Percentiles rank a stretch among this genome's conserved stretches.
phyloP scores from a whole-genome alignment of 1,284 basidiomycete genomes.

The Puccinia brachypodii region DNA sequence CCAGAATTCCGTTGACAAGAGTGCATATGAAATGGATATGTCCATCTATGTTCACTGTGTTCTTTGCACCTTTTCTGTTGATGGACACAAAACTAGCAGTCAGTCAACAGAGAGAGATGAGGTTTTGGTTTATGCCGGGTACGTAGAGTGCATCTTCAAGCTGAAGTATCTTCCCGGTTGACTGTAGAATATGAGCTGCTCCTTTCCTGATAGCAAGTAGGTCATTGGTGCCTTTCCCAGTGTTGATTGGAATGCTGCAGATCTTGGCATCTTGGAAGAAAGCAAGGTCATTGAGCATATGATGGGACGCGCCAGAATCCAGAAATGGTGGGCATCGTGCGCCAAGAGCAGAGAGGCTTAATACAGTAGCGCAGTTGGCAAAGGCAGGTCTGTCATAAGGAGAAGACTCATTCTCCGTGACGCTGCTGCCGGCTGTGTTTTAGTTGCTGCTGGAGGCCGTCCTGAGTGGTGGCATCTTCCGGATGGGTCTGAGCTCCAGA shows the following conservation, averaged over 20 bases:
- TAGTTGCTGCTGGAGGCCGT: too few relatives aligned
- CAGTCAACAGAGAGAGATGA: neutral
- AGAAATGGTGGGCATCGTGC: too few relatives aligned
- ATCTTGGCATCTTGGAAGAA: neutral
- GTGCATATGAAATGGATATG: neutral
- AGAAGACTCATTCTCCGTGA: too few relatives aligned
- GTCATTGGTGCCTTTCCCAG: neutral
- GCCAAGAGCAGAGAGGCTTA: too few relatives aligned
- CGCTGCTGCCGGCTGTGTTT: too few relatives aligned
- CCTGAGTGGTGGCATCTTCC: too few relatives aligned
- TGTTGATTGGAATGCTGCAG: neutral
- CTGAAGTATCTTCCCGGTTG: neutral
- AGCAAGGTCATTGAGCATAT: neutral
- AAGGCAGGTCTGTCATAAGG: too few relatives aligned
- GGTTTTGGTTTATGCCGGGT: neutral
- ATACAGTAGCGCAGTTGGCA: too few relatives aligned
- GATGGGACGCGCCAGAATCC: neutral
- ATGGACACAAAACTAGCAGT: neutral
- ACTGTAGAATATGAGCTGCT: neutral
- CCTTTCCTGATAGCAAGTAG: neutral
- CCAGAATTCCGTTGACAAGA: too few relatives aligned
- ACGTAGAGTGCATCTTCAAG: conserved; percentile 6
- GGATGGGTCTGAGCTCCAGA: neutral
- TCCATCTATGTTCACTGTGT: neutral
- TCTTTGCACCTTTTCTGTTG: neutral